Conservation (phyloP, 2,329 filamentous ascomycete species). For the Tolypocladium album region DNA sequence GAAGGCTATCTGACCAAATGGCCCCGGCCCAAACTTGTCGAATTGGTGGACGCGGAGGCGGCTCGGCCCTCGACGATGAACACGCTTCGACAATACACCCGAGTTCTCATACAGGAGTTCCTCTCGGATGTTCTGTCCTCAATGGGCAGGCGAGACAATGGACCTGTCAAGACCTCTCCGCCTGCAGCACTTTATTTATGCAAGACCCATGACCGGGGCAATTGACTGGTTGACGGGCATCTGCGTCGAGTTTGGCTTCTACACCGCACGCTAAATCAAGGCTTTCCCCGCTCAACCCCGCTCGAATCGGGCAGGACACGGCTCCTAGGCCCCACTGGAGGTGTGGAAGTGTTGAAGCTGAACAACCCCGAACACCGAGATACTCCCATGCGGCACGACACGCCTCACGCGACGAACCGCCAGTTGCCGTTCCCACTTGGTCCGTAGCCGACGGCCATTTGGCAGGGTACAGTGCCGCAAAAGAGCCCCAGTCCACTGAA, state of each 20-base stretch:
- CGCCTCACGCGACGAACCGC: neutral
- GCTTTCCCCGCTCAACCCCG: neutral
- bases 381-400: conserved; percentile 1
- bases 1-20: neutral
- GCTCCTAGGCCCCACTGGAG: neutral
- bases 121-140: neutral
- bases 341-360: neutral
- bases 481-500: neutral
- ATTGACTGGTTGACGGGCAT: neutral
- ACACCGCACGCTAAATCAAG: neutral
- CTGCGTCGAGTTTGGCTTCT: neutral
- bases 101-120: neutral
- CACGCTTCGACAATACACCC: neutral
- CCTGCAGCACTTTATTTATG: neutral
- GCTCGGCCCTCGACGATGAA: neutral
- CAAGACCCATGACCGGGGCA: neutral
- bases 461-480: neutral
- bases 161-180: neutral
- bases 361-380: conserved; percentile 10
- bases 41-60: neutral
- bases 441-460: neutral
- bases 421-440: neutral
- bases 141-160: neutral
- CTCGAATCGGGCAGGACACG: neutral
- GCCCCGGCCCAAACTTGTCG: neutral